Evolutionary conservation across 208 protist genomes (phyloP), one percentile per base, ranked within the genome.

Genomic region (Plasmodiophora brassicae): DNA sequence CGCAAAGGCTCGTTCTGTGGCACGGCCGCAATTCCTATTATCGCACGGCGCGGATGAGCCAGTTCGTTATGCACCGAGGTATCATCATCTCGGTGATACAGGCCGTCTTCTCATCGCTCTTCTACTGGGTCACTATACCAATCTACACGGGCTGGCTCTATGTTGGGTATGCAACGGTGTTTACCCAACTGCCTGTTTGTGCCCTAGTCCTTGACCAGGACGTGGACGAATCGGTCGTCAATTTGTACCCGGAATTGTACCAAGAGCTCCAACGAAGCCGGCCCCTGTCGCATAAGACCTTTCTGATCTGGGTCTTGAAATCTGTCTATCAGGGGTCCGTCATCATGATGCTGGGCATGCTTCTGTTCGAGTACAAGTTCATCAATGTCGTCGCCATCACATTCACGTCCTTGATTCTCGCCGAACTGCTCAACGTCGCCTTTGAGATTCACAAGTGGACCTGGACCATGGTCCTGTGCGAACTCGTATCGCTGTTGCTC

Each of bases 41-140:
- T 25, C 87, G 90, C 45, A 89, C 89, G 1, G 85, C 90, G 1
- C 87, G 85, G 1, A 87, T 93, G 22, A 85, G 85, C 1, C 91
- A 99, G 92, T 99, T 99, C 91, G 96, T 99, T 39, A 98, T 99
- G 90, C 98, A 99, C 90, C 94, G 97, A 57, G 98, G 97, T 60
- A 95, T 99, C 10, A 98, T 99, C 71, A 99, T 99, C 89, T 97
- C 96, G 10, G 94, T 99, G 20, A 97, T 99, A 60, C 92, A 93
- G 87, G 86, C 96, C 0, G 95, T 99, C 65, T 99, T 99, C 90
- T 98, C 95, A 10, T 92, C 96, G 5, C 92, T 99, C 45, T 99
- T 98, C 88, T 98, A 97, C 85, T 98, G 97, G 87, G 96, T 95
- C 22, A 94, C 98, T 35, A 96, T 99, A 89, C 94, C 97, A 14